Percentiles rank a stretch among this genome's conserved stretches.
Evolutionary conservation across 2,329 filamentous ascomycete species (phyloP).

Genomic region (Penicillium sp.): DNA sequence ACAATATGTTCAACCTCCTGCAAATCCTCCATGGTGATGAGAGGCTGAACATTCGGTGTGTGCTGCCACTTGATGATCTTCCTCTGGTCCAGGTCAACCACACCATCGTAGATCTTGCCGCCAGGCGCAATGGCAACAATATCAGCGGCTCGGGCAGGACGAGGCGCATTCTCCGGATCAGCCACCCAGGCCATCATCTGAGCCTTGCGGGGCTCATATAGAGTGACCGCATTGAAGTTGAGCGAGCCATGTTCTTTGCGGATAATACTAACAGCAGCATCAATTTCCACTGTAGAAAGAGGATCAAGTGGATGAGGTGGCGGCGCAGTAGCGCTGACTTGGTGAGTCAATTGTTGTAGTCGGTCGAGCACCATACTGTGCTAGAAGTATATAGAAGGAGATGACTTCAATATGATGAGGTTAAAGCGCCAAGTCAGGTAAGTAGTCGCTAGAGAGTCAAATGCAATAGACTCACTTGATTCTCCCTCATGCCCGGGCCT

Average conservation of each 20-base stretch:
- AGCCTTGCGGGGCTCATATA: conserved; percentile 76
- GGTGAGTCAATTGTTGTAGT: conserved; percentile 55
- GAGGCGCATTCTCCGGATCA: conserved; percentile 50
- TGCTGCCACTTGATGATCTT: conserved; percentile 67
- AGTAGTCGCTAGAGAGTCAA: not conserved
- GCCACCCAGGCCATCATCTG: conserved; percentile 74
- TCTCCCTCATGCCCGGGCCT: not conserved
- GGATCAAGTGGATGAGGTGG: conserved; percentile 69
- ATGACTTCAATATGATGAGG: not conserved
- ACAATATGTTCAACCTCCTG: conserved; percentile 67
- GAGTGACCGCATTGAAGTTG: conserved; percentile 76
- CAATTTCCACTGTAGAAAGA: conserved; percentile 63
- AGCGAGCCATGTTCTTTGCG: conserved; percentile 61
- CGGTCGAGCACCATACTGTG: conserved; percentile 52
- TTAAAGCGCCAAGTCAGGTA: not conserved
- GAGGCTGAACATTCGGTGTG: conserved; percentile 68
- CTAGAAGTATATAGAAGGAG: not conserved
- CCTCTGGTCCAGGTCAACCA: conserved; percentile 61
- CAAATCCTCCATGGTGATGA: conserved; percentile 88
- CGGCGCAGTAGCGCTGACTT: conserved; percentile 49
- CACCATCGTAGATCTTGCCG: conserved; percentile 72
- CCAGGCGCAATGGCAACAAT: conserved; percentile 71
- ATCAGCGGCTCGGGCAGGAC: conserved; percentile 67
- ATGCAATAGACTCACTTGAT: not conserved
- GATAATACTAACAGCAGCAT: conserved; percentile 58